These are phyloP conservation scores for Gyromitra esculenta DNA, from an alignment of 2,329 filamentous ascomycete genomes.

Conservation along the genomic window DNA sequence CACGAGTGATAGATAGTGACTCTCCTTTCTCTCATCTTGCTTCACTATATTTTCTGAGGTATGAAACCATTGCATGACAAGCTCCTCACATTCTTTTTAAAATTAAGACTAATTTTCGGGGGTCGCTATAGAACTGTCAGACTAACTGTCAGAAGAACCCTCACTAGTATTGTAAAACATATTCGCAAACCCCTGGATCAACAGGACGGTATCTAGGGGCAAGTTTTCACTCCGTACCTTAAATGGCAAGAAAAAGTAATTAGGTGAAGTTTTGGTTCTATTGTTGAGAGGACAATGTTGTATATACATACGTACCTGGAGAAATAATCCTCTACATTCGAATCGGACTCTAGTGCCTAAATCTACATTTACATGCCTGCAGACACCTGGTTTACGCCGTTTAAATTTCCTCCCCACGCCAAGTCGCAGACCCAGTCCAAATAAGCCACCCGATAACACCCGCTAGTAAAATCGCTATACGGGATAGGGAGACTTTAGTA, in stretches of 20 bases:
- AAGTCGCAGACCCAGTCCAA: background rate
- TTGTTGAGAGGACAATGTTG: background rate
- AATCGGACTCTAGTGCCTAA: background rate
- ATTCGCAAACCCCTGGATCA: no score
- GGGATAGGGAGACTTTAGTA: background rate
- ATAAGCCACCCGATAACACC: background rate
- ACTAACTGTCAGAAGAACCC: no score
- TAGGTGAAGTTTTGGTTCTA: background rate
- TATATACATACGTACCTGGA: background rate
- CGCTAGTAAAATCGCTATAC: background rate
- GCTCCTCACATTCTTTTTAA: background rate
- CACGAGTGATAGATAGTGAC: background rate
- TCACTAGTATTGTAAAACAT: no score
- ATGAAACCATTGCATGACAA: background rate
- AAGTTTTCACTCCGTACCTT: no score
- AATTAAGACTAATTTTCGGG: background rate
- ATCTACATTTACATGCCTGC: background rate
- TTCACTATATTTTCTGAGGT: background rate
- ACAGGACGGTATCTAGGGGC: no score
- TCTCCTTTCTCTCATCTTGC: background rate
- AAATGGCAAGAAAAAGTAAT: background rate
- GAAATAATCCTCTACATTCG: background rate
- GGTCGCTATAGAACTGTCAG: no score
- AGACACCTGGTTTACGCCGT: background rate
- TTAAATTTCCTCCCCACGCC: background rate